A percentile compares a stretch with the other conserved stretches of the same genome.
phyloP scores from a whole-genome alignment of 2,329 filamentous ascomycete species.

The Diaporthe ilicicola region DNA sequence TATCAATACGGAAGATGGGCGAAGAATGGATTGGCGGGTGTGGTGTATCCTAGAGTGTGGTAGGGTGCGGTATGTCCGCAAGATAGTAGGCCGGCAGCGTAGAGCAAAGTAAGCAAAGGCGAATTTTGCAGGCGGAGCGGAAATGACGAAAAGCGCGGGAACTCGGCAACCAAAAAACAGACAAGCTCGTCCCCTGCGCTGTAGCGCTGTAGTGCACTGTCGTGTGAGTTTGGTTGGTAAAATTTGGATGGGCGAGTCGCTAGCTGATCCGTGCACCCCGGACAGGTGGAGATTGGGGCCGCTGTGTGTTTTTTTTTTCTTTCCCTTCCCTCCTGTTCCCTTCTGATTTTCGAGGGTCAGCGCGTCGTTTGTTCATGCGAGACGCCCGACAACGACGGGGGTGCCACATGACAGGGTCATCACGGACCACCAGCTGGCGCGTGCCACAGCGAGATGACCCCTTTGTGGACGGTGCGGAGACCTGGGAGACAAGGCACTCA shows the following conservation, averaged over 20 bases:
- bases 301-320: neutral
- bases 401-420: conserved; percentile 23
- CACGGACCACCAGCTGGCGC: conserved; percentile 16
- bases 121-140: conserved; percentile 16
- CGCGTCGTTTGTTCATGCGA: conserved; percentile 24
- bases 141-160: conserved; percentile 28
- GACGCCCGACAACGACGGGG: conserved; percentile 2
- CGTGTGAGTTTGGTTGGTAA: conserved; percentile 6
- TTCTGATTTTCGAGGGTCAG: conserved; percentile 1
- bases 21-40: neutral
- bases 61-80: conserved; percentile 14
- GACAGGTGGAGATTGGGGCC: conserved; percentile 1
- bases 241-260: conserved; percentile 13
- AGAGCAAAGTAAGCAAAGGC: conserved; percentile 7
- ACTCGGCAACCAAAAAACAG: conserved; percentile 27
- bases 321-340: neutral
- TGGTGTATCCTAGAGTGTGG: neutral
- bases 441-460: conserved; percentile 29
- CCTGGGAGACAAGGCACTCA: neutral
- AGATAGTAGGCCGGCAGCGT: conserved; percentile 15
- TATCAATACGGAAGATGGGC: neutral
- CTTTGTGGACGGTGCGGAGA: neutral
- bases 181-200: neutral
- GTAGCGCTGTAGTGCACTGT: too few relatives aligned
- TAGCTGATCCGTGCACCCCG: conserved; percentile 17